Percentiles rank a stretch among this genome's conserved stretches.
These are phyloP conservation scores for Crithidia sp. DNA, from an alignment of 208 protist genomes.

Conservation along the genomic window DNA sequence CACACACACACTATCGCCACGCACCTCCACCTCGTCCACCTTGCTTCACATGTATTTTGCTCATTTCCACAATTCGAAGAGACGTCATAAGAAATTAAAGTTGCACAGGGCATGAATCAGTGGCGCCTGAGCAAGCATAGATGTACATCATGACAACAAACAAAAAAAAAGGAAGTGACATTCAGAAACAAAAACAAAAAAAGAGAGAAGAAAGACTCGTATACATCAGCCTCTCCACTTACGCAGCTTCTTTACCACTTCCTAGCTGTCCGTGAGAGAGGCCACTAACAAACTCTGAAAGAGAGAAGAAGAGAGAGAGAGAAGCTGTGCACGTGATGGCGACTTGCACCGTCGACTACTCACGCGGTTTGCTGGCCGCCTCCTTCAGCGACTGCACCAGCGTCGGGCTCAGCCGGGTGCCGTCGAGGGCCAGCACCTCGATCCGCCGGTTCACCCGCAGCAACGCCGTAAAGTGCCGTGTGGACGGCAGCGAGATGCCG, in stretches of 20 bases:
- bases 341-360: background rate
- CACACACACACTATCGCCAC: no score
- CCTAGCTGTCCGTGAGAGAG: no score
- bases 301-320: no score
- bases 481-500: constrained; percentile 79
- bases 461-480: constrained; percentile 73
- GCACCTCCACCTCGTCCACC: no score
- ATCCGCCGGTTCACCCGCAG: constrained; percentile 71
- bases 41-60: no score
- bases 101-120: no score
- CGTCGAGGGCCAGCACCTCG: constrained; percentile 55
- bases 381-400: constrained; percentile 63
- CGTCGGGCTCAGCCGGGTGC: constrained; percentile 64
- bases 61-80: no score
- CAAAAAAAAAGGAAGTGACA: constrained; percentile 1
- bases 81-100: no score
- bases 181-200: background rate
- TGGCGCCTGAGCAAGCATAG: no score
- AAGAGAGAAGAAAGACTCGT: constrained; percentile 11
- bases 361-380: constrained; percentile 39
- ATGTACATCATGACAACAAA: background rate
- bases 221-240: background rate
- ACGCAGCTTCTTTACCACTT: no score
- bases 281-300: no score
- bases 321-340: no score